Evolutionary conservation across 345 rosid species (phyloP), one percentile per base, ranked within the genome.

Genomic region (Noccaea caerulescens): DNA sequence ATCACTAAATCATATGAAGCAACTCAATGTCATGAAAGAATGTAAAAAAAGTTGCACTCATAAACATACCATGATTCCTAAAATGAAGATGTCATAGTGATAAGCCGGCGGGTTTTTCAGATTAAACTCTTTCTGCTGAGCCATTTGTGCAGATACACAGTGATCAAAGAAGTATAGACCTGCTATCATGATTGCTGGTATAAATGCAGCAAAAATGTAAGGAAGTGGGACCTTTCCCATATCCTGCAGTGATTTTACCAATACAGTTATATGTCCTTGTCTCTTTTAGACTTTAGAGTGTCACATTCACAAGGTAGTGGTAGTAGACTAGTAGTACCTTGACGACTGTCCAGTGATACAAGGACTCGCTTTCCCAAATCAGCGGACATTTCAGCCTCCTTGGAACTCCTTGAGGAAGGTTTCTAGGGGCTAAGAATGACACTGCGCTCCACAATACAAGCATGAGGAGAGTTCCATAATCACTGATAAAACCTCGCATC

Each of bases 141-240:
- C 93, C 77, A 92, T 71, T 78, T 92, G 95, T 2, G 95, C 85
- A 34, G 96, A 91, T 14, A 90, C 91, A 32, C 95, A 84, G 51
- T 89, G 96, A 58, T 92, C 96, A 41, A 92, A 92, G 71, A 86
- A 88, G 82, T 88, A 90, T 41, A 92, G 83, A 60, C 90, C 90
- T 0, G 95, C 89, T 30, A 92, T 63, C 96, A 92, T 88, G 72
- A 86, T 37, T 63, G 95, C 95, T 10, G 95, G 96, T 77, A 92
- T 63, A 59, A 90, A 68, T 53, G 95, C 96, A 34, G 83, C 86
- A 72, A 89, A 78, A 27, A 90, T 81, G 69, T 85, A 90, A 9
- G 56, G 68, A 14, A 77, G 76, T 10, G 92, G 86, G 54, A 92
- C 96, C 61, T 64, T 83, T 32, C 81, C 72, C 94, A 92, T 89